Percentiles rank a stretch among this genome's conserved stretches.
Conservation (phyloP, 2,329 filamentous ascomycete species). For the Ophiocordyceps polyrhachis-furcata region DNA sequence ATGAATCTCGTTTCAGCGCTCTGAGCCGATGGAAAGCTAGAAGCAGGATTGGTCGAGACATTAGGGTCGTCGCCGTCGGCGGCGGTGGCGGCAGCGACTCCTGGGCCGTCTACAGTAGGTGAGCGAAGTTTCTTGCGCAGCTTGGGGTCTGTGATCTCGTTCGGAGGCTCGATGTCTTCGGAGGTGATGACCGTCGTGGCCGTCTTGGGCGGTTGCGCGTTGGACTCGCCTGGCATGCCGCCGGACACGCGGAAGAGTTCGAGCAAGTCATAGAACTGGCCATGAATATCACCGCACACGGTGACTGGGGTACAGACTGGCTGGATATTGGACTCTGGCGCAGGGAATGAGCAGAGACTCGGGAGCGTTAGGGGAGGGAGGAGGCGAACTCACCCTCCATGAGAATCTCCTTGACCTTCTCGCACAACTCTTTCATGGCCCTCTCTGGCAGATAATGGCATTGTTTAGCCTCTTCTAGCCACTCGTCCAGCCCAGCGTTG, state of each 20-base stretch:
- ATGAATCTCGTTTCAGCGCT: constrained; percentile 85
- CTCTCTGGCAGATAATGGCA: constrained; percentile 92
- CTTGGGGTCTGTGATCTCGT: constrained; percentile 92
- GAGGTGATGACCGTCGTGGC: constrained; percentile 61
- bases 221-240: constrained; percentile 78
- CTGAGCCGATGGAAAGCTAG: constrained; percentile 56
- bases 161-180: constrained; percentile 83
- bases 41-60: constrained; percentile 88
- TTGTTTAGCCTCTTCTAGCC: constrained; percentile 90
- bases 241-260: constrained; percentile 95
- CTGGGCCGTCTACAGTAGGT: constrained; percentile 10
- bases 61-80: constrained; percentile 71
- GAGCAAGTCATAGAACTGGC: constrained; percentile 98
- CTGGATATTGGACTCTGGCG: constrained; percentile 86
- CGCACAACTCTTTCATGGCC: constrained; percentile 97
- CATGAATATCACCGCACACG: constrained; percentile 97
- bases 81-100: constrained; percentile 32
- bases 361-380: neutral
- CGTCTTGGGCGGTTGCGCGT: constrained; percentile 48
- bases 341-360: constrained; percentile 1
- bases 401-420: constrained; percentile 95
- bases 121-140: constrained; percentile 68
- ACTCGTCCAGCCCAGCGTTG: constrained; percentile 81
- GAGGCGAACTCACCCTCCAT: constrained; percentile 62
- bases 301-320: constrained; percentile 95